These are phyloP conservation scores for Teunomyces panamensis DNA, from an alignment of 805 yeast genomes.

Conservation along the genomic window DNA sequence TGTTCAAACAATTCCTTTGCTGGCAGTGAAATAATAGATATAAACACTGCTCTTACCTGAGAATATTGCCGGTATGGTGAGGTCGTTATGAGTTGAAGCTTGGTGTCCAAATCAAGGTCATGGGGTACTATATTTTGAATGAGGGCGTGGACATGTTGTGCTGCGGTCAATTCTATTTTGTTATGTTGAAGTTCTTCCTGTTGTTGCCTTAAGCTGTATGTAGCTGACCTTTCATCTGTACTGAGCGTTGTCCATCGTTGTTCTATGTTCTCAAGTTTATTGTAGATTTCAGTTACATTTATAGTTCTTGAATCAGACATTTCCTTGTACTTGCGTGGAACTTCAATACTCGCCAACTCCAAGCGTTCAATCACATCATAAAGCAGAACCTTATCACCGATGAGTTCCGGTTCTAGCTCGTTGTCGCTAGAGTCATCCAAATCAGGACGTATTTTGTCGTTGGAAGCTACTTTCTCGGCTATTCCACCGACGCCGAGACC, in stretches of 20 bases:
- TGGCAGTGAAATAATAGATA: slow-evolving; percentile 6
- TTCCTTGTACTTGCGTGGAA: slow-evolving; percentile 36
- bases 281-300: slow-evolving; percentile 4
- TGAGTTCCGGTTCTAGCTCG: slow-evolving; percentile 11
- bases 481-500: slow-evolving; percentile 72
- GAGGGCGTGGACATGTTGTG: neutral
- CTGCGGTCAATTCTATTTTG: slow-evolving; percentile 1
- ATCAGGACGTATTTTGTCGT: slow-evolving; percentile 7
- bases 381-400: slow-evolving; percentile 13
- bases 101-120: neutral
- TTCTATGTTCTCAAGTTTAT: slow-evolving; percentile 13
- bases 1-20: slow-evolving; percentile 9
- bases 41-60: slow-evolving; percentile 8
- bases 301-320: slow-evolving; percentile 23
- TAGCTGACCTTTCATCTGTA: slow-evolving; percentile 6
- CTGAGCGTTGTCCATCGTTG: slow-evolving; percentile 14
- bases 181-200: neutral
- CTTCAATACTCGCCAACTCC: slow-evolving; percentile 29
- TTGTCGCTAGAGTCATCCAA: slow-evolving; percentile 19
- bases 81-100: neutral
- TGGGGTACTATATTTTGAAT: neutral
- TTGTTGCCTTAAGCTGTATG: neutral
- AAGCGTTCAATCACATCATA: slow-evolving; percentile 35
- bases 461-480: neutral
- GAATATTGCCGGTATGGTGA: neutral